Conservation (phyloP, 169 alveolate species). For the Pseudocohnilembus persalinus region DNA sequence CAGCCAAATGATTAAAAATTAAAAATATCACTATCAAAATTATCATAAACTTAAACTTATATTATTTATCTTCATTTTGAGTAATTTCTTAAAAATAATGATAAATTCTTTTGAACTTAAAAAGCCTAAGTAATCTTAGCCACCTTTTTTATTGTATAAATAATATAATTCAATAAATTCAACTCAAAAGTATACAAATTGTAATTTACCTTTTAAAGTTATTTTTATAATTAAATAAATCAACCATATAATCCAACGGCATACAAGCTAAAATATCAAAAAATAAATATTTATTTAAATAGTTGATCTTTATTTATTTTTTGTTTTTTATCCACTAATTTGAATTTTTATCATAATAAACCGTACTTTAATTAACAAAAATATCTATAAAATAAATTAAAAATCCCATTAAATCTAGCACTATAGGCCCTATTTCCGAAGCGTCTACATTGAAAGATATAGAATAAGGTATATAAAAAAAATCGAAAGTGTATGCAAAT, state of each 20-base stretch:
- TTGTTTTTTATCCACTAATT: background rate
- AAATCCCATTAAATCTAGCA: background rate
- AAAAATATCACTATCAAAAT: slow-evolving; percentile 17
- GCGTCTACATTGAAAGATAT: background rate
- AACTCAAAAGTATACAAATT: no score
- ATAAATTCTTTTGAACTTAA: slow-evolving; percentile 41
- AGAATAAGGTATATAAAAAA: background rate
- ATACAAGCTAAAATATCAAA: background rate
- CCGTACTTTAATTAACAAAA: background rate
- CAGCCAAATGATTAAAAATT: slow-evolving; percentile 35
- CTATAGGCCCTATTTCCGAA: background rate
- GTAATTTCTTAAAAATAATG: slow-evolving; percentile 23
- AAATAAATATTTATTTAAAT: no score
- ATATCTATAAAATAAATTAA: background rate
- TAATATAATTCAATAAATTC: no score
- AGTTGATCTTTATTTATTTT: no score
- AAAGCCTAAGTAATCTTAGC: slow-evolving; percentile 27
- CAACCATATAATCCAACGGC: background rate
- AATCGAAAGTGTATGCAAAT: background rate
- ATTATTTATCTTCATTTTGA: slow-evolving; percentile 27
- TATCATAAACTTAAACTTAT: slow-evolving; percentile 14
- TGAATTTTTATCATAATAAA: background rate
- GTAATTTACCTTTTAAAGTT: background rate
- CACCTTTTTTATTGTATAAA: background rate
- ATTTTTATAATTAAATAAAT: no score